phyloP scores from a whole-genome alignment of 73 alveolate genomes.

The Uronychia binucleata region DNA sequence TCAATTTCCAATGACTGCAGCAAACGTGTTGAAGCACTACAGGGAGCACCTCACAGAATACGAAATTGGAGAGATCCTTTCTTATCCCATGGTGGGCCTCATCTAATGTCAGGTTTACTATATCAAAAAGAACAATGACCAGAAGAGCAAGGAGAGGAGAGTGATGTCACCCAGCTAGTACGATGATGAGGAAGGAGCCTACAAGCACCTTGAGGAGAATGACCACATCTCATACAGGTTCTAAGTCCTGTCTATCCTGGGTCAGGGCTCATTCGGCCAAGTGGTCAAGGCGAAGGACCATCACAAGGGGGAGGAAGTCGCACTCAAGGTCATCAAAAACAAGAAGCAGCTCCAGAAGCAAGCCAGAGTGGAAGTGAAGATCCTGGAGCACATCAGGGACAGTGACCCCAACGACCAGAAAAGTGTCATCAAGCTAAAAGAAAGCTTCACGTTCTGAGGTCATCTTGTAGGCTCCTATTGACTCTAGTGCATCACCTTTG shows the following conservation, averaged over 20 bases:
- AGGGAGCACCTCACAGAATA: conserved; percentile 54
- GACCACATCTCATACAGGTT: neutral
- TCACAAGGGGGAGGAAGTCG: conserved; percentile 59
- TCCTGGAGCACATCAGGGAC: conserved; percentile 61
- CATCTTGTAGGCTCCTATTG: conserved; percentile 39
- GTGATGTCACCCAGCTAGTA: conserved; percentile 6
- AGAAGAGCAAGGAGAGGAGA: neutral
- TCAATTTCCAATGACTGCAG: conserved; percentile 9
- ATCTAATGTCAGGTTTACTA: conserved; percentile 12
- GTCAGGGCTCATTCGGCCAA: conserved; percentile 12
- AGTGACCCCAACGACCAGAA: conserved; percentile 66
- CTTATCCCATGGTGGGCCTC: conserved; percentile 2
- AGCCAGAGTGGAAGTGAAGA: conserved; percentile 78
- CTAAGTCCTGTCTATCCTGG: neutral
- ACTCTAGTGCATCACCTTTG: conserved; percentile 55
- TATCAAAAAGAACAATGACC: neutral
- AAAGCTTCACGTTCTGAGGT: conserved; percentile 48
- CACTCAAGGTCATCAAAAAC: conserved; percentile 73
- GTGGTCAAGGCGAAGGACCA: conserved; percentile 42
- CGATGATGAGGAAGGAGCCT: conserved; percentile 48
- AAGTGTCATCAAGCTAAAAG: conserved; percentile 73
- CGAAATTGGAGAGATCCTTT: conserved; percentile 63
- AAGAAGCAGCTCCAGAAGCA: conserved; percentile 72
- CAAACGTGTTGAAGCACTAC: conserved; percentile 54
- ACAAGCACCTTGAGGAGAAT: conserved; percentile 1